Percentiles rank a stretch among this genome's conserved stretches.
Evolutionary conservation across 2,329 filamentous ascomycete species (phyloP).

Genomic region (Chaetomium sp.): DNA sequence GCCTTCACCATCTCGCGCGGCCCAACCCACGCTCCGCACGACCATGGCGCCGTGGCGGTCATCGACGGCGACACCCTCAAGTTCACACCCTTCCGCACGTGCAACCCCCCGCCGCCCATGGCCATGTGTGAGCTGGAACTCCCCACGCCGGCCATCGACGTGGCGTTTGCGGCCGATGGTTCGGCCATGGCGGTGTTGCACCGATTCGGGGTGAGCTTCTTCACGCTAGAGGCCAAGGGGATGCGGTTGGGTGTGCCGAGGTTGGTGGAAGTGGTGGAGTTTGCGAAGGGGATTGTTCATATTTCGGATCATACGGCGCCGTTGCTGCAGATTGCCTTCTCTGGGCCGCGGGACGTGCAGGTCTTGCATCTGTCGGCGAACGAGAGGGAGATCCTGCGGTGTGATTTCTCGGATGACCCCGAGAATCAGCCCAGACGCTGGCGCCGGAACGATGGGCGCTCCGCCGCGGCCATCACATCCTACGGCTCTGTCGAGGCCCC

Average conservation of each 20-base stretch:
- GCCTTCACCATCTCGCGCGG: constrained; percentile 63
- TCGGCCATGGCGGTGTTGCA: constrained; percentile 67
- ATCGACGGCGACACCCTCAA: constrained; percentile 77
- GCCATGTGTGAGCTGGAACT: constrained; percentile 66
- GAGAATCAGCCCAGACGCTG: too few relatives aligned
- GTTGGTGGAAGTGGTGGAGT: constrained; percentile 24
- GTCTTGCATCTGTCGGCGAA: too few relatives aligned
- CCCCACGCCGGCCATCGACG: constrained; percentile 60
- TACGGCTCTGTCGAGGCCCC: constrained; percentile 13
- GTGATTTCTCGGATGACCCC: too few relatives aligned
- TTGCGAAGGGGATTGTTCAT: too few relatives aligned
- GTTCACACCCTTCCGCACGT: constrained; percentile 74
- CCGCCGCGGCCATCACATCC: constrained; percentile 17
- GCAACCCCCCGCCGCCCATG: constrained; percentile 92
- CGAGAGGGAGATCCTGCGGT: too few relatives aligned
- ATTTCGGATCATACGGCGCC: too few relatives aligned
- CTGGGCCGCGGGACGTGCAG: too few relatives aligned
- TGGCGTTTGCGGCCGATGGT: constrained; percentile 62
- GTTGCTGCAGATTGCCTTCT: constrained; percentile 14
- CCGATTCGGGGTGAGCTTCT: constrained; percentile 58
- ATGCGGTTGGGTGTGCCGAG: constrained; percentile 42
- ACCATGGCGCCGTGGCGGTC: constrained; percentile 73
- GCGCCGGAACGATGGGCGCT: too few relatives aligned
- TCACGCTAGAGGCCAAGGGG: constrained; percentile 59
- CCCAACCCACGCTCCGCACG: constrained; percentile 62